Evolutionary conservation across 345 rosid species (phyloP).

Genomic region (Hibiscus syriacus): DNA sequence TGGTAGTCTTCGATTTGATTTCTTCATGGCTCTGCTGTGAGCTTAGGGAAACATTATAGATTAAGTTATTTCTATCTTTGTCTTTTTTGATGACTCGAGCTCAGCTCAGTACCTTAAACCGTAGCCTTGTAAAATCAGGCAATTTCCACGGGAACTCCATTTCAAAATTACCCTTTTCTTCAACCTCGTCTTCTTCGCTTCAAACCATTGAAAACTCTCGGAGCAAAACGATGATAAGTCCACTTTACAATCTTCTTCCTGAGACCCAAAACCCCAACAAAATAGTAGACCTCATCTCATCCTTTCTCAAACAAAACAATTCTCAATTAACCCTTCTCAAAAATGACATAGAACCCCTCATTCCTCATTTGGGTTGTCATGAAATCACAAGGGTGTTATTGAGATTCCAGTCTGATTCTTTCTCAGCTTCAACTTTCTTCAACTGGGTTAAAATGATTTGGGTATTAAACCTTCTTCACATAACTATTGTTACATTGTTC

Average conservation of each 20-base stretch:
- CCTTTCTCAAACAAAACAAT: slow-evolving; percentile 37
- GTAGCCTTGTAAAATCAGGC: not conserved
- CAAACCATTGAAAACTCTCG: slow-evolving; percentile 19
- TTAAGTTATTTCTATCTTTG: not conserved
- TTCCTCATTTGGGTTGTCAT: slow-evolving; percentile 41
- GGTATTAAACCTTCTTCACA: slow-evolving; percentile 27
- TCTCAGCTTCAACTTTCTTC: slow-evolving; percentile 49
- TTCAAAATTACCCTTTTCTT: slow-evolving; percentile 15
- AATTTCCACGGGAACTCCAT: not conserved
- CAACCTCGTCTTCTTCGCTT: slow-evolving; percentile 27
- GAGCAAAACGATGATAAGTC: slow-evolving; percentile 28
- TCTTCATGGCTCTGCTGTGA: not conserved
- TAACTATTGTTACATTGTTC: slow-evolving; percentile 54
- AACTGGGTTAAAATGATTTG: slow-evolving; percentile 51
- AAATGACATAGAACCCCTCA: slow-evolving; percentile 21
- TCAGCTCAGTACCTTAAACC: slow-evolving; percentile 1
- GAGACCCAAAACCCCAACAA: slow-evolving; percentile 53
- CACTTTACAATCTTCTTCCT: slow-evolving; percentile 54
- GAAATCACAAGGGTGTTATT: slow-evolving; percentile 60
- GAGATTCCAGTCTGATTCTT: slow-evolving; percentile 58
- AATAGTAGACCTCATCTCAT: slow-evolving; percentile 45
- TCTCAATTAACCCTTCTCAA: slow-evolving; percentile 19
- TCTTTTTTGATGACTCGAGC: slow-evolving; percentile 18
- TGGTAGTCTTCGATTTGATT: not conserved
- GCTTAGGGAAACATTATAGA: not conserved